A percentile compares a stretch with the other conserved stretches of the same genome.
phyloP scores from a whole-genome alignment of 2,329 filamentous ascomycete species.

The Mycosphaerelloides madeirae region DNA sequence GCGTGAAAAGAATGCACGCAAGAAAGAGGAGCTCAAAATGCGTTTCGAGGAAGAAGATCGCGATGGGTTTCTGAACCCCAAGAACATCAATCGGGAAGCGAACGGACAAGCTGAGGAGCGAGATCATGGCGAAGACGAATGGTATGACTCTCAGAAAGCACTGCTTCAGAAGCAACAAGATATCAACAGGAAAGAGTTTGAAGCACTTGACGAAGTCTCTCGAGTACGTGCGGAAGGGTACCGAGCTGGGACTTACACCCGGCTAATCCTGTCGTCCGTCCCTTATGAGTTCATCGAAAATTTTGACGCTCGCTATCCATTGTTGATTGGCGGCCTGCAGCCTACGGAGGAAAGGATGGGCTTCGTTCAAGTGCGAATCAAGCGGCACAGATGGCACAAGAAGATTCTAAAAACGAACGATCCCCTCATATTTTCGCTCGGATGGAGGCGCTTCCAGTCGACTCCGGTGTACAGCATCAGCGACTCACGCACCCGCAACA shows the following conservation, averaged over 20 bases:
- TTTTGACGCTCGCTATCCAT: constrained; percentile 76
- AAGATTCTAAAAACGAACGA: constrained; percentile 98
- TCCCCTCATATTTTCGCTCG: constrained; percentile 91
- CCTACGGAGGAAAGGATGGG: constrained; percentile 94
- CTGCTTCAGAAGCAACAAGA: constrained; percentile 90
- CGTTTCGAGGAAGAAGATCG: constrained; percentile 96
- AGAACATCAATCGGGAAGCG: constrained; percentile 68
- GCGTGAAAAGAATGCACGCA: constrained; percentile 80
- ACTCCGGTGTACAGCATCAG: constrained; percentile 92
- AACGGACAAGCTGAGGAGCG: constrained; percentile 59
- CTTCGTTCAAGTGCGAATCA: constrained; percentile 92
- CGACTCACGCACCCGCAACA: constrained; percentile 86
- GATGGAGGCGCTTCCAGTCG: constrained; percentile 92
- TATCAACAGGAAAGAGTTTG: constrained; percentile 94
- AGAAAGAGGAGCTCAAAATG: constrained; percentile 90
- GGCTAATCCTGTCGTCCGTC: constrained; percentile 82
- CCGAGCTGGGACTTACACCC: constrained; percentile 87
- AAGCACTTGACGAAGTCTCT: constrained; percentile 77
- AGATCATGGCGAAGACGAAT: constrained; percentile 94
- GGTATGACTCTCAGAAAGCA: constrained; percentile 97
- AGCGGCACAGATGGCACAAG: constrained; percentile 97
- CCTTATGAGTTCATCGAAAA: constrained; percentile 82
- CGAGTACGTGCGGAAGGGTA: constrained; percentile 82
- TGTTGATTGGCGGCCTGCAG: constrained; percentile 86
- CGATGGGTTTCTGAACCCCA: constrained; percentile 92